Evolutionary conservation across 2,329 filamentous ascomycete species (phyloP), one percentile per base, ranked within the genome.

Genomic region (Clonostachys solani): DNA sequence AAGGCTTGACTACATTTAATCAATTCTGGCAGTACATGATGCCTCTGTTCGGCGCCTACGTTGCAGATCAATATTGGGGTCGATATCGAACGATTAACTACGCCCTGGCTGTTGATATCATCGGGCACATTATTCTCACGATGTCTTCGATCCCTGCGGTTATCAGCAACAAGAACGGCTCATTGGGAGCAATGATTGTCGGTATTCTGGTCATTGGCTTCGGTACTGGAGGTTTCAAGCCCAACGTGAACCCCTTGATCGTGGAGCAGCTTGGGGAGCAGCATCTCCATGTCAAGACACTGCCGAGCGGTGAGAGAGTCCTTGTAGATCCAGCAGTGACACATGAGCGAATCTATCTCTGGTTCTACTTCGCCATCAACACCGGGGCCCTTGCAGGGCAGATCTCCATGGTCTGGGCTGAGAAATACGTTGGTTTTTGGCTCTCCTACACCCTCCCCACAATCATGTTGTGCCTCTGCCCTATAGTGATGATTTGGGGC

Each of bases 391-490:
- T 87, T 41, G 53, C 75, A 36, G 83, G 78, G 12, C 82, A 84
- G 62, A 72, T 86, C 48, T 72, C 70, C 58, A 87, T 86, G 81
- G 82, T 82, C 4, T 90, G 88, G 57, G 81, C 81, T 1, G 86
- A 89, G 65, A 81, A 86, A 55, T 86, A 88, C 49, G 75, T 89
- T 38, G 87, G 87, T 9, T 90, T 88, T 67, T 91, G 81, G 78
- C 75, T 89, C 16, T 77, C 85, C 0, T 91, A 73, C 63, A 67
- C 83, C 5, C 72, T 91, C 2, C 87, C 87, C 3, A 89, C 85
- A 1, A 59, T 79, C 51, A 68, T 89, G 60, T 82, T 88, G 60
- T 73, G 74, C 49, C 46, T 81, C 38, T 86, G 81, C 55, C 86
- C 86, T 0, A 34, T 78, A 2, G 75, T 89, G 15, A 72, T 90